Percentiles rank a stretch among this genome's conserved stretches.
Conservation (phyloP, 208 protist species). For the Wallacemonas sp. region DNA sequence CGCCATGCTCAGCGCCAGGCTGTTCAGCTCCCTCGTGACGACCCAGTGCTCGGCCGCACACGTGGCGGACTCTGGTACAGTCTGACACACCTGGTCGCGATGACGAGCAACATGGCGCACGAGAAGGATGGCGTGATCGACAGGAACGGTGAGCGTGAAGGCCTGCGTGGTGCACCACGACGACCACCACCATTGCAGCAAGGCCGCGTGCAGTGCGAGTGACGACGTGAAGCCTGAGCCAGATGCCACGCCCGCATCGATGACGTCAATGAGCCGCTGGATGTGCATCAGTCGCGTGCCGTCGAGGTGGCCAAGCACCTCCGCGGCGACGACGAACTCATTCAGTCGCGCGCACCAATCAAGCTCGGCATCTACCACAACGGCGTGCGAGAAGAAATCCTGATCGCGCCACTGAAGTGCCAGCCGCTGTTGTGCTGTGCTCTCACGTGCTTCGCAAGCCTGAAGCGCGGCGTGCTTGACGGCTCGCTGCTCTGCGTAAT, state of each 20-base stretch:
- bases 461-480: not conserved
- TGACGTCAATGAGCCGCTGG: not conserved
- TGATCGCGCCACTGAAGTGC: slow-evolving; percentile 2
- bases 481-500: not conserved
- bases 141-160: too few relatives aligned
- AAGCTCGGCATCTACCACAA: not conserved
- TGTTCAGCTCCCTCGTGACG: not conserved
- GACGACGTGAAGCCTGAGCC: not conserved
- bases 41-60: not conserved
- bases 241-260: not conserved
- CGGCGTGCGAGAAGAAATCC: not conserved
- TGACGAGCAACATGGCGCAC: too few relatives aligned
- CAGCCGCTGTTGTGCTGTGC: not conserved
- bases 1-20: not conserved
- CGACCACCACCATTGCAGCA: slow-evolving; percentile 11
- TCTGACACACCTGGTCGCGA: too few relatives aligned
- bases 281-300: not conserved
- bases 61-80: not conserved
- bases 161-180: not conserved
- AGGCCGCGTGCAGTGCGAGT: not conserved
- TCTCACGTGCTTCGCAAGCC: too few relatives aligned
- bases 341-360: not conserved
- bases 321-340: not conserved
- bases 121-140: too few relatives aligned
- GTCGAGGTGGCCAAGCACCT: slow-evolving; percentile 7